Evolutionary conservation across 192 early-diverging fungal genomes (phyloP), one percentile per base, ranked within the genome.

Genomic region (Backusella morwellensis): DNA sequence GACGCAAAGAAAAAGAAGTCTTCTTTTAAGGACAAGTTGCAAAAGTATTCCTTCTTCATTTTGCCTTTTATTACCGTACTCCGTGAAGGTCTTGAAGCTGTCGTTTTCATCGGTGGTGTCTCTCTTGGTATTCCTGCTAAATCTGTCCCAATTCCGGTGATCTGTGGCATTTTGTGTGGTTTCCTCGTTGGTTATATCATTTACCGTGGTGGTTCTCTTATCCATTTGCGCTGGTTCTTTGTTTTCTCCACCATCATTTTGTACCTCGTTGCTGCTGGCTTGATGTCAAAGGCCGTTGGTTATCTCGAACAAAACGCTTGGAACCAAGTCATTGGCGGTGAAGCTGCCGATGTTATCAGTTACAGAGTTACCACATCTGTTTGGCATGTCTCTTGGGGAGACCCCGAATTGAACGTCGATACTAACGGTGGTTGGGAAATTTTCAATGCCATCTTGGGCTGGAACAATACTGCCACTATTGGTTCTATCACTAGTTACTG

Each of bases 81-180:
- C 41, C 88, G 96, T 63, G 95, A 96, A 90, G 93, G 92, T n/a
- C 82, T 97, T 40, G 96, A 97, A 81, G 90, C 93, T 32, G 86
- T 97, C 26, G 88, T 97, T 9, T 94, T 96, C 82, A 85, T 97
- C 52, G 95, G 90, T 70, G 96, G 96, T 74, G 93, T 94, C 76
- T 69, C 77, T 32, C 50, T 75, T 14, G 75, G 72, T 54, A 75
- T 70, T 35, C 40, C 50, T 21, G 85, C 90, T 0, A 88, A 86
- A 44, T 84, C 94, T 11, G 91, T 98, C 73, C 95, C 95, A 36
- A 87, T 98, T 23, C 90, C 97, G 35, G 92, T 89, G 12, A 86
- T 97, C 40, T 76, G 82, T 66, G 97, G 95, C 35, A 73, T 96
- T 35, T 2, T 93, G 1, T 81, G 86, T 50, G 97, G 95, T 54